These are phyloP conservation scores for Penicillium occitanis DNA, from an alignment of 2,329 filamentous ascomycete genomes.

Conservation along the genomic window DNA sequence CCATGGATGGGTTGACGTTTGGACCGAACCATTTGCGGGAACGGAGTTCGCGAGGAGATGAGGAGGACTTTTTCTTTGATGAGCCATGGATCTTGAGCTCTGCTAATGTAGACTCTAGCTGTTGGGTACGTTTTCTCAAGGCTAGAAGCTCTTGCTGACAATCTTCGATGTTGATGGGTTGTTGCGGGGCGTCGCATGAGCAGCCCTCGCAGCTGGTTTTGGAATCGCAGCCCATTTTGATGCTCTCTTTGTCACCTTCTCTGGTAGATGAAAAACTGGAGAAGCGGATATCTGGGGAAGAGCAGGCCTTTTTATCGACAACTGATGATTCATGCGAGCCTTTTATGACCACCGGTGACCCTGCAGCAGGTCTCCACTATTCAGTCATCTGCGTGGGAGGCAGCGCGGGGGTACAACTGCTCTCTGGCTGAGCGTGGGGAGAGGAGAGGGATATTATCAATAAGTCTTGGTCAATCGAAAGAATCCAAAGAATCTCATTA, in stretches of 20 bases:
- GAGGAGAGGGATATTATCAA: not conserved
- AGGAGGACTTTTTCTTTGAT: constrained; percentile 15
- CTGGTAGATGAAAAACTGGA: not conserved
- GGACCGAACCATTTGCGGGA: constrained; percentile 50
- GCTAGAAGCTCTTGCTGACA: constrained; percentile 42
- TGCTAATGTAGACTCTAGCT: constrained; percentile 37
- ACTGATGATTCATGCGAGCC: not conserved
- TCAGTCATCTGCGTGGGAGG: constrained; percentile 1
- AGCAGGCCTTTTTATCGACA: not conserved
- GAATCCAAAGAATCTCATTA: too few relatives aligned
- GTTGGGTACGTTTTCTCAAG: constrained; percentile 39
- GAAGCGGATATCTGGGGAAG: not conserved
- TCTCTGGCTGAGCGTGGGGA: not conserved
- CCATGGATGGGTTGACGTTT: constrained; percentile 45
- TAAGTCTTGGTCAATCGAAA: not conserved
- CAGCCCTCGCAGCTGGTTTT: constrained; percentile 37
- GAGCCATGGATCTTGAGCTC: constrained; percentile 28
- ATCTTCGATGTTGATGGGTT: constrained; percentile 41
- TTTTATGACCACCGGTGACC: constrained; percentile 6
- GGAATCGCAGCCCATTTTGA: constrained; percentile 24
- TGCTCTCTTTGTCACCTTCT: not conserved
- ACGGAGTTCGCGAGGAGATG: constrained; percentile 35
- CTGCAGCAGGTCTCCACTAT: constrained; percentile 1
- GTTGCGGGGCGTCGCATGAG: constrained; percentile 30
- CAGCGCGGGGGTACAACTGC: constrained; percentile 1